Percentiles rank a stretch among this genome's conserved stretches.
Evolutionary conservation across 306 rosid genomes (phyloP).

Genomic region (Vigna radiata): DNA sequence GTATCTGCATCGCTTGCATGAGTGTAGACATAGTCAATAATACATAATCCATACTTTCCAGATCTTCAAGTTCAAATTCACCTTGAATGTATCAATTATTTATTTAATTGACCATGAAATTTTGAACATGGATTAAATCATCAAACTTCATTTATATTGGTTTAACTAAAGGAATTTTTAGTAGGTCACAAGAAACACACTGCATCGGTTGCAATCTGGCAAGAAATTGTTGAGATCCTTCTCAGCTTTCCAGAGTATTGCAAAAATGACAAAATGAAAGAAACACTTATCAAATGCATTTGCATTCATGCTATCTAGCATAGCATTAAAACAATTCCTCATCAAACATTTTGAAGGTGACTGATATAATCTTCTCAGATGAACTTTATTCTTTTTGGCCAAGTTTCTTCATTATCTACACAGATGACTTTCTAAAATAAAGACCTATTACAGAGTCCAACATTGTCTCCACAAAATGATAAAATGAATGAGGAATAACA

Average conservation of each 20-base stretch:
- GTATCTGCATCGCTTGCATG: slow-evolving; percentile 58
- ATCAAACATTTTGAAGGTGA: not conserved
- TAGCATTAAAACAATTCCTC: not conserved
- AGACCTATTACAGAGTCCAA: too few relatives aligned
- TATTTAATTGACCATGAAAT: too few relatives aligned
- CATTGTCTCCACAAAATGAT: too few relatives aligned
- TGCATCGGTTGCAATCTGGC: not conserved
- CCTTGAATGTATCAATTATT: too few relatives aligned
- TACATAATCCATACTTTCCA: not conserved
- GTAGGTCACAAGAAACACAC: not conserved
- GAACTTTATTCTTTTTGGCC: too few relatives aligned
- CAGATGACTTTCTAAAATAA: too few relatives aligned
- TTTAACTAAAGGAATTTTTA: not conserved
- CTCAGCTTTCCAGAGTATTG: not conserved
- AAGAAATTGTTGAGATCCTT: not conserved
- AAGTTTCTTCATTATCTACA: too few relatives aligned
- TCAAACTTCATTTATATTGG: too few relatives aligned
- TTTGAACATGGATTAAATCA: too few relatives aligned
- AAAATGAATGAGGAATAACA: slow-evolving; percentile 23
- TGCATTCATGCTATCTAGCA: slow-evolving; percentile 16
- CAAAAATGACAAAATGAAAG: not conserved
- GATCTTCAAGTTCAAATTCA: too few relatives aligned
- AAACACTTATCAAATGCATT: not conserved
- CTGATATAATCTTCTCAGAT: too few relatives aligned
- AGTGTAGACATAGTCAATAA: slow-evolving; percentile 40